These are phyloP conservation scores for Epicoccum nigrum DNA, from an alignment of 2,329 filamentous ascomycete genomes.

Conservation along the genomic window DNA sequence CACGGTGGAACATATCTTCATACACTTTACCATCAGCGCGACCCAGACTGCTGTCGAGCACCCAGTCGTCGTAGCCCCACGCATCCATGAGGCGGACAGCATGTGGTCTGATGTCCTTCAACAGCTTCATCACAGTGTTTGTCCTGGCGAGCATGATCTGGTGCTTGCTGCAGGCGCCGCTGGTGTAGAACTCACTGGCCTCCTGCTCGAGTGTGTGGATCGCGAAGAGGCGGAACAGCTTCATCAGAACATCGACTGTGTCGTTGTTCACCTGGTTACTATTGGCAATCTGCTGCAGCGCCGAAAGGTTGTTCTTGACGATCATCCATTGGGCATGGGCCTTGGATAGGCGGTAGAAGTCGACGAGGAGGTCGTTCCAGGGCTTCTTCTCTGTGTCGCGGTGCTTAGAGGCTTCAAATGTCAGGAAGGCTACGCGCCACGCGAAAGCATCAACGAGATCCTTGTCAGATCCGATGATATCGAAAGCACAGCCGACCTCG, in stretches of 20 bases:
- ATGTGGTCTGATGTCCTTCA: conserved; percentile 75
- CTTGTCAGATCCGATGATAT: conserved; percentile 71
- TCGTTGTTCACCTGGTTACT: conserved; percentile 61
- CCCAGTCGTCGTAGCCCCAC: conserved; percentile 80
- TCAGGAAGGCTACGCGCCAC: conserved; percentile 75
- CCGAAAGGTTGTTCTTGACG: conserved; percentile 79
- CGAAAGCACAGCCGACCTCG: conserved; percentile 75
- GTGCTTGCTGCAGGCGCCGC: conserved; percentile 70
- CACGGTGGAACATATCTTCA: conserved; percentile 76
- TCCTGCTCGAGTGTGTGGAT: conserved; percentile 72
- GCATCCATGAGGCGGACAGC: conserved; percentile 73
- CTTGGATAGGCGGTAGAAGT: conserved; percentile 77
- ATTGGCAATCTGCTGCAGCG: conserved; percentile 63
- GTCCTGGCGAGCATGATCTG: conserved; percentile 74
- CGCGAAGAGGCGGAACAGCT: conserved; percentile 70
- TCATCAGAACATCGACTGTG: conserved; percentile 66
- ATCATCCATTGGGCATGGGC: conserved; percentile 79
- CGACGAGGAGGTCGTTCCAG: conserved; percentile 76
- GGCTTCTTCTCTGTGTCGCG: conserved; percentile 75
- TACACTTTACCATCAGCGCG: conserved; percentile 77
- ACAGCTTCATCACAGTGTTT: conserved; percentile 70
- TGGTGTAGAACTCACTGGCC: conserved; percentile 74
- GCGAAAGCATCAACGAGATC: conserved; percentile 77
- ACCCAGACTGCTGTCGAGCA: conserved; percentile 73
- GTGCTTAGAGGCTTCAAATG: conserved; percentile 76